Evolutionary conservation across 805 yeast species (phyloP), one percentile per base, ranked within the genome.

Genomic region (Kodamaea jinghongensis): DNA sequence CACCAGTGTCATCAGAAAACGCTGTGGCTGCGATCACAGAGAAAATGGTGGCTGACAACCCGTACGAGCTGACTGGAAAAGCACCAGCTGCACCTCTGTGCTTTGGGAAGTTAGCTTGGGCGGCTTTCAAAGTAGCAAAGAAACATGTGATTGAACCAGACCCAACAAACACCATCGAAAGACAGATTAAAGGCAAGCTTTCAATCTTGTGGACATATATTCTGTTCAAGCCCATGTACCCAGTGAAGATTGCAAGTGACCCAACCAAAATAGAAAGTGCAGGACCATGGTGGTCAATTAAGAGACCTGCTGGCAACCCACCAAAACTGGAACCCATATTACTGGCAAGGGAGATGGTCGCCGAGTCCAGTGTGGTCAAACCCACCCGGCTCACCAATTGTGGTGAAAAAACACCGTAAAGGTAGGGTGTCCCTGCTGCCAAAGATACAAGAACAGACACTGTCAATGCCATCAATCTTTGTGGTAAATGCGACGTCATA

Each of bases 371-470:
- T 0, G 83, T 73, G 0, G 82, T 72, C 17, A 84, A 66, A 0
- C 78, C 72, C 16, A 83, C 76, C 48, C 71, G 63, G 17, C 67
- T 62, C 17, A 82, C 71, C 46, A 85, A 62, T 54, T 84, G 89
- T 2, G 91, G 90, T 1, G 88, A 80, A 54, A 78, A 85, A n/a
- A 79, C 76, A 0, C 90, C 86, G 55, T 79, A 85, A 10, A 83
- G 63, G 50, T 85, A 85, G 0, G 87, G 85, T 2, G 89, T 83
- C 2, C 93, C 91, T 3, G 87, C 73, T 0, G 83, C 88, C 34
- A 83, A 51, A 0, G 86, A 74, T 6, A 80, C 80, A 12, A 81
- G 52, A 10, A 66, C 49, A 10, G 72, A 63, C 15, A 55, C 54
- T 8, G 49, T 36, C 28, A 68, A 53, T 1, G 71, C 55, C 17